Percentiles rank a stretch among this genome's conserved stretches.
Conservation (phyloP, 345 rosid genomes). For the Dovyalis caffra region DNA sequence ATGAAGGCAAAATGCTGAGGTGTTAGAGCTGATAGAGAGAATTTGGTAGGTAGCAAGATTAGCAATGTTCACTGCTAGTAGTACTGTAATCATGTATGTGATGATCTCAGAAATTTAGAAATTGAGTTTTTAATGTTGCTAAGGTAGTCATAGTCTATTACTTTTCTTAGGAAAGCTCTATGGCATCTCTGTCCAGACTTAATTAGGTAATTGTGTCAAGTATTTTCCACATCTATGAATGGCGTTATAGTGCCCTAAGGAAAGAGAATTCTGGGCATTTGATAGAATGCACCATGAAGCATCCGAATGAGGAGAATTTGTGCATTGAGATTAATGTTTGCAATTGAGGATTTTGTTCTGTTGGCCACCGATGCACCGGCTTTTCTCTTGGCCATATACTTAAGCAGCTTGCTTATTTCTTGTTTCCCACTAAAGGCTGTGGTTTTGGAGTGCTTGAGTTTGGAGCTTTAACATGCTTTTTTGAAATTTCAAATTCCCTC, state of each 20-base stretch:
- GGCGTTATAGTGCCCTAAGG: neutral
- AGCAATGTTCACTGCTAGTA: neutral
- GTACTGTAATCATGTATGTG: neutral
- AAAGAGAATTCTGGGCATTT: neutral
- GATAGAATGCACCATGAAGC: neutral
- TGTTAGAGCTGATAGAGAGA: neutral
- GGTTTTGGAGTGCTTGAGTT: neutral
- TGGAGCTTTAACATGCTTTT: neutral
- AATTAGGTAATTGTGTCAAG: neutral
- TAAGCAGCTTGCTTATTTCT: neutral
- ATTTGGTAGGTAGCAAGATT: neutral
- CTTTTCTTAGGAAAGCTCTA: neutral
- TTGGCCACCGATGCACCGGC: neutral
- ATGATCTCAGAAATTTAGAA: neutral
- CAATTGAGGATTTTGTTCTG: neutral
- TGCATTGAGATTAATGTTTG: neutral
- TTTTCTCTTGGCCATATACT: neutral
- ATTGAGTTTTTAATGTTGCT: neutral
- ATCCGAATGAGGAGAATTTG: neutral
- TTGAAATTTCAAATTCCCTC: neutral
- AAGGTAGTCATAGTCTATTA: neutral
- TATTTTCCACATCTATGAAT: neutral
- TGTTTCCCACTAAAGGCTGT: neutral
- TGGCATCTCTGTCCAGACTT: neutral
- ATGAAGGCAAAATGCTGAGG: neutral